Base-by-base conservation (phyloP, 345 rosid species). In the Noccaea bulbosa region DNA sequence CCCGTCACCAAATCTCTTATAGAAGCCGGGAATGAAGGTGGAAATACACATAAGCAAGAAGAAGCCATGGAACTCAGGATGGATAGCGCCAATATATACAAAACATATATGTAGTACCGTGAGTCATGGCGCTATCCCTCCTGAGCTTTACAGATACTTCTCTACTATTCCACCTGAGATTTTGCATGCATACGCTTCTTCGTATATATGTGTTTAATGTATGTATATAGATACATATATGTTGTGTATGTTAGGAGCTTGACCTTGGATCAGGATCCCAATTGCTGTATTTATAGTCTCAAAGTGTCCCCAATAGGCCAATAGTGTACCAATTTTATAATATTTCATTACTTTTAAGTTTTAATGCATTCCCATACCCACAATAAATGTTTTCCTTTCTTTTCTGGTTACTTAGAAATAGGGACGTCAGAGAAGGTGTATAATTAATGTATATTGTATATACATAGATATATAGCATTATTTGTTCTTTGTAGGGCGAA, bases 31-130 rank as follows among this genome's bases (percentile, higher is more conserved):
- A 24, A 41, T 41, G 67, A 17, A 51, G 53, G 5, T 11, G 15
- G 14, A 33, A 22, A 34, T 9, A 11, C 3, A 62, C 55, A 43
- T 43, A 14, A 62, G 55, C 55, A 73, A 56, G 66, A 73, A 65
- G 59, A 65, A 73, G 65, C 66, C 44, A 58, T 65, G 66, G 67
- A 73, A 41, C 77, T 65, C 72, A 73, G 72, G 66, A 73, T 56
- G 77, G 77, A 73, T 65, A 73, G 71, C 77, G 77, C 65, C 71
- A 52, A 7, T 8, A 22, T 37, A 20, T 8, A 10, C 12, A n/a
- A 20, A 5, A 30, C 32, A 14, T 20, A 14, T 49, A 17, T 62
- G 24, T 24, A 20, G 1, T 9, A 8, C 2, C 34, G 10, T 33
- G 27, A 62, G 15, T 11, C 11, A 63, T 73, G 73, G 54, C 73